Conservation (phyloP, 2,329 filamentous ascomycete species). For the Trichoderma sp. region DNA sequence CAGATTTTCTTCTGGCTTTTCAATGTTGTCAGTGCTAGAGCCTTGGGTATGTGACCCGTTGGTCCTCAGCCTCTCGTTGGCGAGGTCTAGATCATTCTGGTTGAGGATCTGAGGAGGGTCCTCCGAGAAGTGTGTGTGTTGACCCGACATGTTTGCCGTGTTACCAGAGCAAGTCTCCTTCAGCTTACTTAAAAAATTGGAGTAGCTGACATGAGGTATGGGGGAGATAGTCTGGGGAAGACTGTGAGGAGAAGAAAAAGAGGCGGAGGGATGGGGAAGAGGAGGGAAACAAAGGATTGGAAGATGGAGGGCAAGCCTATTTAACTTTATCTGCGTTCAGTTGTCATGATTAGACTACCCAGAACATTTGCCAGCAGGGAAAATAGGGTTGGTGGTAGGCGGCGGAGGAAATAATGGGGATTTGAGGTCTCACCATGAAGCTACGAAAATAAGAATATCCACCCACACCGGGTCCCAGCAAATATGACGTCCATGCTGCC, state of each 20-base stretch:
- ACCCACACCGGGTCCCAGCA: conserved; percentile 6
- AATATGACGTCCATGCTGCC: conserved; percentile 14
- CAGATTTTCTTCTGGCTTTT: conserved; percentile 15
- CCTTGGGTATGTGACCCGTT: conserved; percentile 24
- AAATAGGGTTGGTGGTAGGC: neutral
- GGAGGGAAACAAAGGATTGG: neutral
- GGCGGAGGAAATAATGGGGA: conserved; percentile 17
- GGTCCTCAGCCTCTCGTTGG: conserved; percentile 41
- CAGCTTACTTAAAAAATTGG: neutral
- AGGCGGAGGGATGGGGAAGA: conserved; percentile 7
- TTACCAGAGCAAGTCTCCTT: neutral
- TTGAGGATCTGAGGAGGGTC: conserved; percentile 43
- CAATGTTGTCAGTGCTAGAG: conserved; percentile 22
- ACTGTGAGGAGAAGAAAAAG: neutral
- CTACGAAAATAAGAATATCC: conserved; percentile 5
- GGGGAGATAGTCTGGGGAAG: conserved; percentile 14
- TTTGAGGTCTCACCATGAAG: conserved; percentile 3
- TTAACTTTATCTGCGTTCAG: conserved; percentile 18
- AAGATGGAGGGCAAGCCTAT: conserved; percentile 1
- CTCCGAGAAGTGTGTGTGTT: conserved; percentile 36
- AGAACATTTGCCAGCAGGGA: neutral
- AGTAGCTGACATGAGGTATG: conserved; percentile 1
- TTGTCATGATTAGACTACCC: neutral
- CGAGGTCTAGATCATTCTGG: conserved; percentile 37
- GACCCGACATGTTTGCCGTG: conserved; percentile 14